Conservation (phyloP, 2,329 filamentous ascomycete genomes). For the Hypomyces perniciosus region DNA sequence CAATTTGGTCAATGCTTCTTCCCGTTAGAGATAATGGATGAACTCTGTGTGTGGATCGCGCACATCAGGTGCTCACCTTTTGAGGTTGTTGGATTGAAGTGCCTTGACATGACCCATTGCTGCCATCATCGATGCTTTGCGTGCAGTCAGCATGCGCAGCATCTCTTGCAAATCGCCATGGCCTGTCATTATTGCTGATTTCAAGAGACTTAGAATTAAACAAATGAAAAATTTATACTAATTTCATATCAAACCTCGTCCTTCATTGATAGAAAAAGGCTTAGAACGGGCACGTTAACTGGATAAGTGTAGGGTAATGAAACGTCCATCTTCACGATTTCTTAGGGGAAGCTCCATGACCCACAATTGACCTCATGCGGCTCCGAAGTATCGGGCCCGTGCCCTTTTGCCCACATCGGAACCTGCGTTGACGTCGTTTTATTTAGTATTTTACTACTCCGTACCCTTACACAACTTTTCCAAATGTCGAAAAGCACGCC, state of each 20-base stretch:
- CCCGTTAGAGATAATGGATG: background rate
- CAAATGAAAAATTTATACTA: background rate
- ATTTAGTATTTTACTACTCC: background rate
- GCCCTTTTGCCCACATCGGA: slow-evolving; percentile 12
- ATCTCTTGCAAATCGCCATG: slow-evolving; percentile 57
- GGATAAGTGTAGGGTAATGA: slow-evolving; percentile 7
- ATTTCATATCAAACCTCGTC: background rate
- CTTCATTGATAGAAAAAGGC: too few relatives aligned
- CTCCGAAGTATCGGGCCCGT: slow-evolving; percentile 17
- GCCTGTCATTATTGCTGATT: slow-evolving; percentile 40
- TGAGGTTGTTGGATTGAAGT: slow-evolving; percentile 48
- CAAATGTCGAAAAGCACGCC: slow-evolving; percentile 9
- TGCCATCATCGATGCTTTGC: slow-evolving; percentile 53
- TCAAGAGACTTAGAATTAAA: background rate
- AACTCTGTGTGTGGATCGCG: background rate
- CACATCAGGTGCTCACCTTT: slow-evolving; percentile 39
- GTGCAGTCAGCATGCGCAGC: slow-evolving; percentile 52
- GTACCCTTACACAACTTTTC: background rate
- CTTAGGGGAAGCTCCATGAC: background rate
- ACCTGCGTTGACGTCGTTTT: background rate
- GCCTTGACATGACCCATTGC: slow-evolving; percentile 54
- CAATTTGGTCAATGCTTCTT: slow-evolving; percentile 48
- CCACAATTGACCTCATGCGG: background rate
- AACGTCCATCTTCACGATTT: slow-evolving; percentile 1
- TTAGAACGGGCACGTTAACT: slow-evolving; percentile 1